Conservation (phyloP, 2,329 filamentous ascomycete genomes). For the Pestalotiopsis sp. region DNA sequence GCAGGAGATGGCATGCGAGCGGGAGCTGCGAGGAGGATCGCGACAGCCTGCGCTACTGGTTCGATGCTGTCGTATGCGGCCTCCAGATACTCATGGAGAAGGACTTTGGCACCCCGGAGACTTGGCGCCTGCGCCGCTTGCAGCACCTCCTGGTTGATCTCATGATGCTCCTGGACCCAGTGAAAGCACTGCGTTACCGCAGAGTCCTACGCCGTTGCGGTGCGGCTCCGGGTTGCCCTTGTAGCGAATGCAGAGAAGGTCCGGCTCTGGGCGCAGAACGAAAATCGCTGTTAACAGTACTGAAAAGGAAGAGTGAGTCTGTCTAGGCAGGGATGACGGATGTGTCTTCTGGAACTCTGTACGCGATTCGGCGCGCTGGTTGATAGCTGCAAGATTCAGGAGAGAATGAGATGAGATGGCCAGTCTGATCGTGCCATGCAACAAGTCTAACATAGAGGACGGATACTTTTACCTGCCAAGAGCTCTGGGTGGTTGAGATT, state of each 20-base stretch:
- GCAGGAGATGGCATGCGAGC: neutral
- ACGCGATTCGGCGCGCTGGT: no score
- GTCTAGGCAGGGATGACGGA: no score
- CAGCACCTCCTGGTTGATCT: neutral
- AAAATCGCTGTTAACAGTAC: no score
- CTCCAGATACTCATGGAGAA: neutral
- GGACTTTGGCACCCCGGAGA: neutral
- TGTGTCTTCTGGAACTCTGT: no score
- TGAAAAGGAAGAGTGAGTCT: no score
- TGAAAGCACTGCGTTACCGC: neutral
- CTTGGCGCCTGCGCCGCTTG: neutral
- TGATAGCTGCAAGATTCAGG: no score
- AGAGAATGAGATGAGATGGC: no score
- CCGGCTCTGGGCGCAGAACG: no score
- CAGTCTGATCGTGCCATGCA: no score
- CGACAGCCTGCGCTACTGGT: neutral
- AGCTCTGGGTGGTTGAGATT: no score
- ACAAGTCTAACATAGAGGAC: no score
- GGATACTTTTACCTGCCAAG: no score
- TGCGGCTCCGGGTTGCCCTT: neutral
- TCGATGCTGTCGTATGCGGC: neutral
- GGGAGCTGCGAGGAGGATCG: neutral
- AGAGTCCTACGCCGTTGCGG: neutral
- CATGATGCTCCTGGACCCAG: neutral
- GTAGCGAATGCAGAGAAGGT: neutral